Conservation (phyloP, 305 asterid species). For the Fraxinus floribunda region DNA sequence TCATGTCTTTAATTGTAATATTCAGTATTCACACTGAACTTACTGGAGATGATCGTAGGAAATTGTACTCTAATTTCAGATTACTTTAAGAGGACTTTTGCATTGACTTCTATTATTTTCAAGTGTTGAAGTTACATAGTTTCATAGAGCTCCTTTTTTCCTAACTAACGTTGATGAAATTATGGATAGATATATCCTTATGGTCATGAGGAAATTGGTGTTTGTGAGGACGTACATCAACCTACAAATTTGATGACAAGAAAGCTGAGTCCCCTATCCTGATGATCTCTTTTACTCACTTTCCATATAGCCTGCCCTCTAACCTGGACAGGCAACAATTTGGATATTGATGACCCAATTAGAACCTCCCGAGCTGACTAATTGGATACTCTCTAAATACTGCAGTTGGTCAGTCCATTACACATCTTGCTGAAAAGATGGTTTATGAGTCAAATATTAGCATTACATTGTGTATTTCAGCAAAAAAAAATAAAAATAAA, state of each 20-base stretch:
- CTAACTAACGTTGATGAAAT: too few relatives aligned
- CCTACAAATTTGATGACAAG: constrained; percentile 63
- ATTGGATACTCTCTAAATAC: background rate
- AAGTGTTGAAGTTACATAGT: too few relatives aligned
- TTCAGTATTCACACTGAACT: too few relatives aligned
- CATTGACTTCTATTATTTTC: too few relatives aligned
- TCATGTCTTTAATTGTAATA: too few relatives aligned
- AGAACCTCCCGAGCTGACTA: background rate
- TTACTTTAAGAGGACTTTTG: too few relatives aligned
- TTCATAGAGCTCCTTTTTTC: too few relatives aligned
- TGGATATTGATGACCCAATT: constrained; percentile 14
- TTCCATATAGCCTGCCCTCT: constrained; percentile 59
- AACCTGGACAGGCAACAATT: constrained; percentile 32
- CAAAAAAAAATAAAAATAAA: background rate
- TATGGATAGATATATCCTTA: too few relatives aligned
- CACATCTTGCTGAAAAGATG: background rate
- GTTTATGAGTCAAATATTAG: background rate
- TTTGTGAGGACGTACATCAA: too few relatives aligned
- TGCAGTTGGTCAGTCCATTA: background rate
- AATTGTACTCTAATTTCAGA: too few relatives aligned
- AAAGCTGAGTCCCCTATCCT: constrained; percentile 50
- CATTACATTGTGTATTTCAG: background rate
- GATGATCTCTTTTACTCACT: constrained; percentile 56
- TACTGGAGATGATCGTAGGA: too few relatives aligned
- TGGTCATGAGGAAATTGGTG: too few relatives aligned